phyloP scores from a whole-genome alignment of 1,284 basidiomycete genomes.

The Bondarzewia mesenterica region DNA sequence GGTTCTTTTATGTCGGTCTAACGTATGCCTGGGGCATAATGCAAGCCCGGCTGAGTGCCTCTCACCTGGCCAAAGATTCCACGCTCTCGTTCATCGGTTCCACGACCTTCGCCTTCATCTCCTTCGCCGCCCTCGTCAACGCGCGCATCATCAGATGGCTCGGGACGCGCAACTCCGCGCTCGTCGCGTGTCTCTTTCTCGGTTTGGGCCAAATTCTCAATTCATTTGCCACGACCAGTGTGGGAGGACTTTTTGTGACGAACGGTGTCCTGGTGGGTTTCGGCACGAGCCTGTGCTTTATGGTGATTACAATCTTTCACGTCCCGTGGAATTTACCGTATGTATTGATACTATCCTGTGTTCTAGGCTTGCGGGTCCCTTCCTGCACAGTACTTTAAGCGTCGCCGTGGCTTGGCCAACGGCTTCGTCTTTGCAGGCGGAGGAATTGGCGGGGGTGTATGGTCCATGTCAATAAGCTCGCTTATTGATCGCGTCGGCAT shows the following conservation, averaged over 20 bases:
- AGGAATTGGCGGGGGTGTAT: constrained; percentile 25
- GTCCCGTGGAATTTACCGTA: background rate
- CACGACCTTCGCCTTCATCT: constrained; percentile 5
- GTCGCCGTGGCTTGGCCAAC: constrained; percentile 23
- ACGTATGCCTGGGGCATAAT: constrained; percentile 7
- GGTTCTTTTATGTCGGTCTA: constrained; percentile 13
- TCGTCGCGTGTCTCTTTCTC: constrained; percentile 4
- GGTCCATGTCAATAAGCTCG: constrained; percentile 20
- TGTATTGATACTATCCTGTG: background rate
- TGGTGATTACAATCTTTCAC: constrained; percentile 12
- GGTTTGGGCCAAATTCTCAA: constrained; percentile 7
- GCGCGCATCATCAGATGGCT: constrained; percentile 8
- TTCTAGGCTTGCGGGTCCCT: constrained; percentile 8
- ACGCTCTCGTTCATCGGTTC: constrained; percentile 8
- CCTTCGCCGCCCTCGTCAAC: constrained; percentile 8
- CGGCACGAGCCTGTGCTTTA: constrained; percentile 8
- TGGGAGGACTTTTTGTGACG: constrained; percentile 7
- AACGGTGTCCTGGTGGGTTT: constrained; percentile 8
- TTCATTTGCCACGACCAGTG: constrained; percentile 2
- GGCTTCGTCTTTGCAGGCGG: constrained; percentile 25
- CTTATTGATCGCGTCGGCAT: constrained; percentile 23
- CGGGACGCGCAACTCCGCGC: constrained; percentile 8
- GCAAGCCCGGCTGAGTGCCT: constrained; percentile 6
- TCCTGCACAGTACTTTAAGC: constrained; percentile 26
- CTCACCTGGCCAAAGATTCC: constrained; percentile 4